Conservation (phyloP, 1,284 basidiomycete species). For the Ceratobasidium theobromae region DNA sequence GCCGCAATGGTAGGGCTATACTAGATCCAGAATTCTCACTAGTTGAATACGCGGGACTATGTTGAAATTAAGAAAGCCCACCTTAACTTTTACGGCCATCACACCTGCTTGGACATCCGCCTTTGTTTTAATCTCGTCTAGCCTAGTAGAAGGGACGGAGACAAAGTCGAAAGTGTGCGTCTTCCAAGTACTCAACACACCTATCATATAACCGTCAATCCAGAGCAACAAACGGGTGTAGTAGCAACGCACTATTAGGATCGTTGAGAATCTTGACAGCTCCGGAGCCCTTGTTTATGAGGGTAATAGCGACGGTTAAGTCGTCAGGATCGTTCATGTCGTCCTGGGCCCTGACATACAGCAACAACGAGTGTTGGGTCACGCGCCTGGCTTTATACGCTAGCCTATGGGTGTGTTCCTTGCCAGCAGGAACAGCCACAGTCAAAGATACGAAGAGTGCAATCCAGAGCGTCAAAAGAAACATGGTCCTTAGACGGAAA, state of each 20-base stretch:
- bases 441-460: conserved; percentile 26
- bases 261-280: conserved; percentile 28
- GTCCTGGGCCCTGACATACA: conserved; percentile 26
- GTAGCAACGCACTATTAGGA: conserved; percentile 4
- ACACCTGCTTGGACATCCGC: not conserved
- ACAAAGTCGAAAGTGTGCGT: conserved; percentile 26
- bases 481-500: not conserved
- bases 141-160: not conserved
- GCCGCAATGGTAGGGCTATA: conserved; percentile 16
- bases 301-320: conserved; percentile 14
- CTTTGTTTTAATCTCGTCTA: not conserved
- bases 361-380: not conserved
- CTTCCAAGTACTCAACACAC: conserved; percentile 24
- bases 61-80: not conserved
- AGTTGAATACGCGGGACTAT: not conserved
- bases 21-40: not conserved
- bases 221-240: not conserved
- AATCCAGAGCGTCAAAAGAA: conserved; percentile 18
- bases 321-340: conserved; percentile 24
- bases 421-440: conserved; percentile 14
- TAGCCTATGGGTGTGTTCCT: conserved; percentile 5
- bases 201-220: not conserved
- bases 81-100: conserved; percentile 17
- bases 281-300: conserved; percentile 5
- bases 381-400: not conserved